Evolutionary conservation across 164 flowering plant genomes (phyloP).

Genomic region (Cinnamomum chago): DNA sequence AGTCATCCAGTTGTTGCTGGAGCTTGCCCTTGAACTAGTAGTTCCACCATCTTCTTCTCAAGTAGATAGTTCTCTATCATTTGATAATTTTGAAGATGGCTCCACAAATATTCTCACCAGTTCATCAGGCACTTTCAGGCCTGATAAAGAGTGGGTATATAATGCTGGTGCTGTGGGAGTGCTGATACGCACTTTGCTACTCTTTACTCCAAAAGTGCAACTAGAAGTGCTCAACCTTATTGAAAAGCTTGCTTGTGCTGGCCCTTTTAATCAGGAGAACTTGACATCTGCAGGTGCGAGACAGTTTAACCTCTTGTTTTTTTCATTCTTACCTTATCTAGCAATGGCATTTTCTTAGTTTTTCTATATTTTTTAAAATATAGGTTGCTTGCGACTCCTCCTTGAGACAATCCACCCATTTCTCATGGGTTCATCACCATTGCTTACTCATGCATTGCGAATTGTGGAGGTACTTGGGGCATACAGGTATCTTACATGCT

Average conservation of each 20-base stretch:
- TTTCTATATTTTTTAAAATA: conserved; percentile 15
- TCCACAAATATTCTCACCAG: conserved; percentile 42
- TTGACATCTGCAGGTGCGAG: conserved; percentile 86
- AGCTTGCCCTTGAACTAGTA: conserved; percentile 88
- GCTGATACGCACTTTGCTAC: conserved; percentile 67
- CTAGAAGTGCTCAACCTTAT: conserved; percentile 70
- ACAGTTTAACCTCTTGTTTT: not conserved
- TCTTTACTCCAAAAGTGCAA: conserved; percentile 90
- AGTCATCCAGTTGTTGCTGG: conserved; percentile 81
- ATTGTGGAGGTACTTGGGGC: conserved; percentile 95
- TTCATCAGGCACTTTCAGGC: conserved; percentile 53
- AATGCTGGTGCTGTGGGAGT: conserved; percentile 89
- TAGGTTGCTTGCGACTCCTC: conserved; percentile 92
- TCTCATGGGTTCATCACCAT: conserved; percentile 69
- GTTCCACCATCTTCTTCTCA: conserved; percentile 67
- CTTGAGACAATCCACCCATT: conserved; percentile 83
- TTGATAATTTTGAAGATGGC: conserved; percentile 38
- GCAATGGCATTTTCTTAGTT: conserved; percentile 7
- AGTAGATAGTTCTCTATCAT: conserved; percentile 34
- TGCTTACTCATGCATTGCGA: conserved; percentile 66
- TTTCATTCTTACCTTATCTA: not conserved
- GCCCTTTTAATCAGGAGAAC: conserved; percentile 87
- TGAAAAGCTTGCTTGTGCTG: conserved; percentile 76
- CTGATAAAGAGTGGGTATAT: conserved; percentile 65
- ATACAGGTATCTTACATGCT: conserved; percentile 48